Evolutionary conservation across 2,329 filamentous ascomycete species (phyloP).

Genomic region (Exophiala calicioides): DNA sequence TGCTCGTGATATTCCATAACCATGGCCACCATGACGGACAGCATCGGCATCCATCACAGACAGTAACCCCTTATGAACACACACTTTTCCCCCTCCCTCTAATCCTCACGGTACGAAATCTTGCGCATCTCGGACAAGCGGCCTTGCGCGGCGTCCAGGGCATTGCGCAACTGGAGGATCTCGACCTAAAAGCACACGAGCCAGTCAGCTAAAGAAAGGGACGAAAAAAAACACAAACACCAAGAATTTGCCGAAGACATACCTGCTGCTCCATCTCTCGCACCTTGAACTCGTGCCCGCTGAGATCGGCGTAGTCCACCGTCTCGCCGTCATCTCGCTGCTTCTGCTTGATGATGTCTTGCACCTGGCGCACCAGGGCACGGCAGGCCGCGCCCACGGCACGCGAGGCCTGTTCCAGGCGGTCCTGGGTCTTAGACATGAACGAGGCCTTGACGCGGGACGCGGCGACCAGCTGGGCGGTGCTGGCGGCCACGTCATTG

Average conservation of each 20-base stretch:
- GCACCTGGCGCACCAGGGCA: constrained; percentile 85
- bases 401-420: constrained; percentile 85
- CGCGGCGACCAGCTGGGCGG: constrained; percentile 92
- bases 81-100: too few relatives aligned
- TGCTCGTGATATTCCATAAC: too few relatives aligned
- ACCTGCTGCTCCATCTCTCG: constrained; percentile 99
- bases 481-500: constrained; percentile 94
- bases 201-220: constrained; percentile 7
- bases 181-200: constrained; percentile 68
- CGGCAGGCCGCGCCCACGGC: constrained; percentile 88
- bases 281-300: constrained; percentile 96
- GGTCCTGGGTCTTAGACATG: constrained; percentile 96
- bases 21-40: too few relatives aligned
- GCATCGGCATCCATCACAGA: too few relatives aligned
- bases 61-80: too few relatives aligned
- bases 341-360: constrained; percentile 87
- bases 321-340: constrained; percentile 74
- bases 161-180: constrained; percentile 92
- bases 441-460: constrained; percentile 96
- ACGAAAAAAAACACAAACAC: constrained; percentile 22
- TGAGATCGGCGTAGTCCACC: constrained; percentile 85
- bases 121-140: constrained; percentile 96
- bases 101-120: constrained; percentile 86
- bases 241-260: constrained; percentile 39
- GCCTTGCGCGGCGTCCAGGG: constrained; percentile 73